Conservation (phyloP, 371 early-diverging fungal species). For the Chytridiales sp. region DNA sequence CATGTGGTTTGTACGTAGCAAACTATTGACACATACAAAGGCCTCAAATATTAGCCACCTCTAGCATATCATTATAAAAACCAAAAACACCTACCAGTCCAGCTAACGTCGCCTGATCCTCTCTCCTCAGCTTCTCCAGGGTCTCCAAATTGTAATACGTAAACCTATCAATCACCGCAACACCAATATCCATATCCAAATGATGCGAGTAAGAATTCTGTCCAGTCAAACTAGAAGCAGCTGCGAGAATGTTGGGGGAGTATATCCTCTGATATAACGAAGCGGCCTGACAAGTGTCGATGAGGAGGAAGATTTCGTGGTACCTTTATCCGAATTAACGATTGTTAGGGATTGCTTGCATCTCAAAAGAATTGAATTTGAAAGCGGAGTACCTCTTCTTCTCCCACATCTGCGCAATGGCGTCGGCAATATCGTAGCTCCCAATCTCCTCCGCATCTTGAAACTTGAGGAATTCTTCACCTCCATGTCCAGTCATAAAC, state of each 20-base stretch:
- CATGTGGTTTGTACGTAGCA: conserved; percentile 67
- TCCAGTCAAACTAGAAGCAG: conserved; percentile 80
- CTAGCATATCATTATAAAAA: neutral
- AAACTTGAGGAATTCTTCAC: conserved; percentile 96
- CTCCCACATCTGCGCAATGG: conserved; percentile 94
- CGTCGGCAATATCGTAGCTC: conserved; percentile 89
- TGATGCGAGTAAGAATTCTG: conserved; percentile 97
- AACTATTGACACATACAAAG: too few relatives aligned
- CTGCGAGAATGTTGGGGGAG: conserved; percentile 88
- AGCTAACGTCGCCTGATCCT: conserved; percentile 70
- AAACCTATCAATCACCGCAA: conserved; percentile 94
- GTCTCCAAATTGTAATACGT: conserved; percentile 91
- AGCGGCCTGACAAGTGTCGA: conserved; percentile 97
- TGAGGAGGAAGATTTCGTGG: conserved; percentile 93
- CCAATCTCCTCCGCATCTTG: conserved; percentile 96
- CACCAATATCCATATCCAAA: conserved; percentile 86
- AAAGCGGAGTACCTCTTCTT: conserved; percentile 63
- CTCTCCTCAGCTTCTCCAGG: conserved; percentile 78
- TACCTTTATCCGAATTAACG: conserved; percentile 58
- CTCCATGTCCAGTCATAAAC: conserved; percentile 98
- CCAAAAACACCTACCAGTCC: conserved; percentile 60
- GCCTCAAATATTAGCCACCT: neutral
- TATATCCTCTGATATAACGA: conserved; percentile 89
- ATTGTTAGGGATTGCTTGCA: neutral
- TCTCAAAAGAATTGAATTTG: neutral